A percentile compares a stretch with the other conserved stretches of the same genome.
Evolutionary conservation across 2,329 filamentous ascomycete genomes (phyloP).

Genomic region (Stromatinia cepivora): DNA sequence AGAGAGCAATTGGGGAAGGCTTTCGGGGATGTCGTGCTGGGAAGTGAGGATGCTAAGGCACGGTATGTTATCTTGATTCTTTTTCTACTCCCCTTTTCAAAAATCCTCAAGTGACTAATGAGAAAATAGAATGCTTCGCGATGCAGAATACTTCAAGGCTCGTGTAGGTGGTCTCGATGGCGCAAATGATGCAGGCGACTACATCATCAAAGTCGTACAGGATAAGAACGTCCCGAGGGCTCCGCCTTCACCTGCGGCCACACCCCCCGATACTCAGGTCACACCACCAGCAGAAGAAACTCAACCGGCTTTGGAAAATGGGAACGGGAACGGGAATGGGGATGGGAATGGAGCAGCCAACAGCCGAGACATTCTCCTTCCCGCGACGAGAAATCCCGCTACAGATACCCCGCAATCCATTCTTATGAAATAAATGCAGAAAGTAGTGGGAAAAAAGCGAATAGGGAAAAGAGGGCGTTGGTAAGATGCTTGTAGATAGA

Average conservation of each 20-base stretch:
- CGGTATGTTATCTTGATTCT: constrained; percentile 48
- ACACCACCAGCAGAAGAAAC: neutral
- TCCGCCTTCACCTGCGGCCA: neutral
- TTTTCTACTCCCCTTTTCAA: neutral
- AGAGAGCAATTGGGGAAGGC: constrained; percentile 65
- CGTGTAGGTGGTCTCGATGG: constrained; percentile 65
- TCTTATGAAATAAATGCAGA: neutral
- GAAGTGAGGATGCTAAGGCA: constrained; percentile 60
- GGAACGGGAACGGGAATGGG: neutral
- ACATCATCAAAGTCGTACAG: constrained; percentile 64
- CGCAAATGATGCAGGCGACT: constrained; percentile 67
- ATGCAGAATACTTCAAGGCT: constrained; percentile 62
- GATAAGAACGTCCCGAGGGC: constrained; percentile 48
- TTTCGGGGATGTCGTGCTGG: constrained; percentile 58
- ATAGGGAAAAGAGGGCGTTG: neutral
- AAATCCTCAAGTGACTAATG: constrained; percentile 12
- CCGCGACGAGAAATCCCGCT: neutral
- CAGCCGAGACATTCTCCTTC: neutral
- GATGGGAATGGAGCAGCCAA: neutral
- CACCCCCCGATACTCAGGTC: neutral
- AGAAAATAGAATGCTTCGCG: constrained; percentile 56
- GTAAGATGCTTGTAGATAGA: constrained; percentile 12
- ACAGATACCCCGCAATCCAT: neutral
- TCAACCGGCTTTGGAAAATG: constrained; percentile 3
- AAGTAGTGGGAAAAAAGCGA: neutral